phyloP scores from a whole-genome alignment of 2,329 filamentous ascomycete genomes.

The Venturia aucupariae region DNA sequence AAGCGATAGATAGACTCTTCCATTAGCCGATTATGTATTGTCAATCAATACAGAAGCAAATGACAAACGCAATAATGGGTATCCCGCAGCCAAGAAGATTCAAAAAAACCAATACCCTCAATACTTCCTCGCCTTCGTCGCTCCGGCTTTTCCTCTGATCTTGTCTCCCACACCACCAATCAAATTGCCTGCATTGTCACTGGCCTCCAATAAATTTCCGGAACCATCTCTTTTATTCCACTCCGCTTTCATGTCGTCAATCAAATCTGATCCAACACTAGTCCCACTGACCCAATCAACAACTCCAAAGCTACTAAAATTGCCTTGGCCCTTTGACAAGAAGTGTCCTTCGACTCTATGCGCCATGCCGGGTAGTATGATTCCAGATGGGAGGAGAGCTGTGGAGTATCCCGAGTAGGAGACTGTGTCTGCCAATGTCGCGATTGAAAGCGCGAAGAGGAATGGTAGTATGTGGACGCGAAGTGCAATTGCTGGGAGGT shows the following conservation, averaged over 20 bases:
- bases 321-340: conserved; percentile 12
- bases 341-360: conserved; percentile 13
- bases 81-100: not conserved
- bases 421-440: conserved; percentile 12
- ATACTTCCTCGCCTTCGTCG: conserved; percentile 1
- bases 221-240: conserved; percentile 11
- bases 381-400: conserved; percentile 10
- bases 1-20: not conserved
- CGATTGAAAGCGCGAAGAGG: conserved; percentile 14
- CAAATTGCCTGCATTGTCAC: conserved; percentile 7
- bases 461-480: conserved; percentile 28
- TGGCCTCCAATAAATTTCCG: not conserved
- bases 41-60: not conserved
- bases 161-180: conserved; percentile 1
- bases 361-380: conserved; percentile 15
- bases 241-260: conserved; percentile 14
- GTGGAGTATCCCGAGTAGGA: conserved; percentile 15
- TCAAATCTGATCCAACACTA: conserved; percentile 12
- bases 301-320: conserved; percentile 12
- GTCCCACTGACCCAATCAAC: conserved; percentile 16
- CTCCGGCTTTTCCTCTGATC: conserved; percentile 1
- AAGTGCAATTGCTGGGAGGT: conserved; percentile 26
- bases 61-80: not conserved
- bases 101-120: not conserved
- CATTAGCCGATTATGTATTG: not conserved